Percentiles rank a stretch among this genome's conserved stretches.
Conservation (phyloP, 371 early-diverging fungal genomes). For the Lichtheimia ramosa region DNA sequence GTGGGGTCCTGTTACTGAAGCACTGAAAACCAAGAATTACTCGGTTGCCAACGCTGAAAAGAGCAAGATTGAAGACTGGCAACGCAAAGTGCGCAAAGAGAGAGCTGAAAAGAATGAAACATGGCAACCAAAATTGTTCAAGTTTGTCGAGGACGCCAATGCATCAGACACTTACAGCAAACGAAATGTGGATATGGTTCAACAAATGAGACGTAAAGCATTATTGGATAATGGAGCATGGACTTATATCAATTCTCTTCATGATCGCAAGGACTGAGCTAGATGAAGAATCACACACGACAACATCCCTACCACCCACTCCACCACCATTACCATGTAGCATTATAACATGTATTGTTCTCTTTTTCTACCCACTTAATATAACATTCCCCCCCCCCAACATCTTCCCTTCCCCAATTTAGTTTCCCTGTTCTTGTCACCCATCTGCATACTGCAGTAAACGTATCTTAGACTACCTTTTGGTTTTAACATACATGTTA, state of each 20-base stretch:
- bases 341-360: too few relatives aligned
- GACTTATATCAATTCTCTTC: constrained; percentile 46
- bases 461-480: too few relatives aligned
- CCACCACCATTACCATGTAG: too few relatives aligned
- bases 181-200: constrained; percentile 12
- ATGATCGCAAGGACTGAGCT: constrained; percentile 3
- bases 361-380: too few relatives aligned
- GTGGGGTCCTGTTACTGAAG: constrained; percentile 70
- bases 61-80: constrained; percentile 72
- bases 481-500: too few relatives aligned
- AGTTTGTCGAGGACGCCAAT: constrained; percentile 44
- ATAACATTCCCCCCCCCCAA: too few relatives aligned
- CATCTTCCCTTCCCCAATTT: too few relatives aligned
- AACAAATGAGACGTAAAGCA: constrained; percentile 26
- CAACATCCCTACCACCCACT: too few relatives aligned
- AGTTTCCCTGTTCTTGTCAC: too few relatives aligned
- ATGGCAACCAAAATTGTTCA: constrained; percentile 54
- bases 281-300: too few relatives aligned
- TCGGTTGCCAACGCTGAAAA: constrained; percentile 68
- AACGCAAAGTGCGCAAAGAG: constrained; percentile 66
- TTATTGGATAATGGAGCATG: constrained; percentile 47
- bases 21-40: constrained; percentile 65
- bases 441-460: too few relatives aligned
- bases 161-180: constrained; percentile 13
- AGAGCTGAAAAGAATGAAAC: constrained; percentile 50